Evolutionary conservation across 495 filamentous ascomycete species (phyloP).

Genomic region (Penicillium roqueforti): DNA sequence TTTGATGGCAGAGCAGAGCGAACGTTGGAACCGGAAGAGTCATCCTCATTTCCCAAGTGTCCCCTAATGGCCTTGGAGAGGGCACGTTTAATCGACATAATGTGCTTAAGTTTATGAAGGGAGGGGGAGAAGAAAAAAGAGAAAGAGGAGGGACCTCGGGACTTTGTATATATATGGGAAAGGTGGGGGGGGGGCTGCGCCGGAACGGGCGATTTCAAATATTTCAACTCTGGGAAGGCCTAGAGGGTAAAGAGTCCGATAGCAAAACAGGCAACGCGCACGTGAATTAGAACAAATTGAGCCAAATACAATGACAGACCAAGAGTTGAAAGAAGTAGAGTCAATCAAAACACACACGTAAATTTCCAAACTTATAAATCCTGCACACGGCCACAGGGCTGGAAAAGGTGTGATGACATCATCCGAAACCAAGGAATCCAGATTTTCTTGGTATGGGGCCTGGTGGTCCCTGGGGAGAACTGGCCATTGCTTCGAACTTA

Average conservation of each 20-base stretch:
- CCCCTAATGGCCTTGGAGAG: conserved; percentile 40
- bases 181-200: conserved; percentile 3
- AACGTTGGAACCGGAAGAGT: conserved; percentile 18
- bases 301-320: not conserved
- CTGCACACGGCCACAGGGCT: no score
- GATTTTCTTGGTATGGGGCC: conserved; percentile 9
- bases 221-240: not conserved
- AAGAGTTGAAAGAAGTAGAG: not conserved
- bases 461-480: not conserved
- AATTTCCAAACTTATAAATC: no score
- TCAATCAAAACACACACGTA: no score
- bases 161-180: not conserved
- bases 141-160: not conserved
- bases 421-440: conserved; percentile 1
- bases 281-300: no score
- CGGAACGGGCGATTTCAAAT: conserved; percentile 2
- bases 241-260: not conserved
- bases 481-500: not conserved
- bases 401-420: conserved; percentile 5
- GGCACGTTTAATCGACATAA: conserved; percentile 46
- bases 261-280: not conserved
- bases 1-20: conserved; percentile 15
- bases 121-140: conserved; percentile 2
- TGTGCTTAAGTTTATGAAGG: not conserved
- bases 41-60: conserved; percentile 17